phyloP scores from a whole-genome alignment of 441 rosid species.

The Gossypium davidsonii region DNA sequence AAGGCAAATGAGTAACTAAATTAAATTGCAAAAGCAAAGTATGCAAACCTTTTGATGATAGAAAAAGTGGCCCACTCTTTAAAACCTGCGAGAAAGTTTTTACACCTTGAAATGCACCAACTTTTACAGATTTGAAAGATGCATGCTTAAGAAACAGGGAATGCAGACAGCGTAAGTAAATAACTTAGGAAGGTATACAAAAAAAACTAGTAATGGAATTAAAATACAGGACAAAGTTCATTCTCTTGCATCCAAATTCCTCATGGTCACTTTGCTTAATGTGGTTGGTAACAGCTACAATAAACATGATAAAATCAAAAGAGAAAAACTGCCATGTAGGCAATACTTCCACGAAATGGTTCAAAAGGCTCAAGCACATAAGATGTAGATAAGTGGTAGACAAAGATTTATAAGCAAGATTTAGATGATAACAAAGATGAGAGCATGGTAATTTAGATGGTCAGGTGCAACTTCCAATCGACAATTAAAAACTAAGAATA shows the following conservation, averaged over 20 bases:
- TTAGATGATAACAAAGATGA: background rate
- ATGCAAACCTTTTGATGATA: conserved; percentile 83
- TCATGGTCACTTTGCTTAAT: background rate
- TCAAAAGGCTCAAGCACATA: background rate
- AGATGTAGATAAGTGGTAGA: background rate
- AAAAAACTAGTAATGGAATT: background rate
- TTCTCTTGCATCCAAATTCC: background rate
- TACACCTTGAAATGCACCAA: background rate
- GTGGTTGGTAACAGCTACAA: background rate
- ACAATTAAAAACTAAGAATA: background rate
- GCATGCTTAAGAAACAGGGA: conserved; percentile 1
- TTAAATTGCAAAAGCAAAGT: conserved; percentile 7
- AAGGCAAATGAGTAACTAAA: background rate
- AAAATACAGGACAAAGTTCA: background rate
- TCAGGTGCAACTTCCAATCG: background rate
- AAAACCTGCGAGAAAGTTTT: conserved; percentile 52
- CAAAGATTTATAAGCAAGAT: background rate
- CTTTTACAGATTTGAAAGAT: background rate
- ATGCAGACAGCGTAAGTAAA: background rate
- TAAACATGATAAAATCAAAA: background rate
- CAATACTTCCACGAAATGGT: conserved; percentile 6
- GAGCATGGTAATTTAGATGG: background rate
- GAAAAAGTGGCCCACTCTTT: conserved; percentile 87
- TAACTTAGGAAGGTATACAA: background rate
- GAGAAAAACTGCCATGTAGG: background rate